phyloP scores from a whole-genome alignment of 148 eudicot genomes.

The Mesembryanthemum crystallinum region DNA sequence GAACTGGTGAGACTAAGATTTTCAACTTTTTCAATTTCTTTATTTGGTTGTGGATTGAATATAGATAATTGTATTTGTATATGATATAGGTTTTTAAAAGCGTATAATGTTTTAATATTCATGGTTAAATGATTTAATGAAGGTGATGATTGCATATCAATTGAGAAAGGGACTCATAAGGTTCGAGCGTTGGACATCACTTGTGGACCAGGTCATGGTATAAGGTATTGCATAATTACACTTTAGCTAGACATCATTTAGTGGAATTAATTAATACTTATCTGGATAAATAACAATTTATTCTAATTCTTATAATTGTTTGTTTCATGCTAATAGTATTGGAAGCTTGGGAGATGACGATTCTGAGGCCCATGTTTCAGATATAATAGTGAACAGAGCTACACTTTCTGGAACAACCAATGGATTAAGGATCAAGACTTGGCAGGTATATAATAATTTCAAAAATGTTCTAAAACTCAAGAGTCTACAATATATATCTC shows the following conservation, averaged over 20 bases:
- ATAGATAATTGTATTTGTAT: too few relatives aligned
- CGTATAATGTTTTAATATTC: background rate
- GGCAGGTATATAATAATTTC: constrained; percentile 51
- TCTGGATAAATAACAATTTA: background rate
- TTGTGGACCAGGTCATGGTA: constrained; percentile 94
- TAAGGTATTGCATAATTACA: constrained; percentile 40
- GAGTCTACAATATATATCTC: too few relatives aligned
- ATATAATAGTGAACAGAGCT: constrained; percentile 57
- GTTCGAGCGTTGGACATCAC: constrained; percentile 44
- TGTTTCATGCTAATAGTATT: constrained; percentile 32
- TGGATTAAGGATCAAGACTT: constrained; percentile 83
- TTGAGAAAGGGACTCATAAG: constrained; percentile 48
- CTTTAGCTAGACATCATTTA: background rate
- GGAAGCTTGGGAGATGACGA: constrained; percentile 69
- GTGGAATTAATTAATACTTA: background rate
- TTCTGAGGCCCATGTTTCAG: constrained; percentile 61
- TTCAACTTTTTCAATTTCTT: too few relatives aligned
- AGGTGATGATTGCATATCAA: constrained; percentile 88
- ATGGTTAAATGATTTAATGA: background rate
- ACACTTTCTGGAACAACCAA: constrained; percentile 53
- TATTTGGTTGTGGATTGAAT: too few relatives aligned
- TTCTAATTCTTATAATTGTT: background rate
- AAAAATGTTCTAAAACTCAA: too few relatives aligned
- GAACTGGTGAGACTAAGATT: constrained; percentile 47
- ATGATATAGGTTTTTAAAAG: too few relatives aligned